Conservation (phyloP, 2,329 filamentous ascomycete species). For the Aspergillus latus region DNA sequence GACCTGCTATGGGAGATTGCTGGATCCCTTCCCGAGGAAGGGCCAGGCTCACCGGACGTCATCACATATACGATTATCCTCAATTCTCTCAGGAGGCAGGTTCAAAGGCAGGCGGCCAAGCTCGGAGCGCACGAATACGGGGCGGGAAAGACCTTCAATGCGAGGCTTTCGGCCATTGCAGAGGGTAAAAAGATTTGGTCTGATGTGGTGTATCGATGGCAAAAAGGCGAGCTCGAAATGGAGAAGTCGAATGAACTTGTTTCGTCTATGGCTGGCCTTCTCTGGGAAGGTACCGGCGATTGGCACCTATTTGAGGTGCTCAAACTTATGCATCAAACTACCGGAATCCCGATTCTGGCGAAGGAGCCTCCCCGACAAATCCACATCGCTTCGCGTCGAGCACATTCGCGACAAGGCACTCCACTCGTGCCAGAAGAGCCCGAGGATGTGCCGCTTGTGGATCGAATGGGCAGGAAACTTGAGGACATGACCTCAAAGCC, state of each 20-base stretch:
- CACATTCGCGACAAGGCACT: neutral
- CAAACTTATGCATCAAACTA: conserved; percentile 75
- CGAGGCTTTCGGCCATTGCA: conserved; percentile 50
- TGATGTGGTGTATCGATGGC: conserved; percentile 76
- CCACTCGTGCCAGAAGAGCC: neutral
- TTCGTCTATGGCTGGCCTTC: conserved; percentile 73
- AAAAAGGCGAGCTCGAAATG: conserved; percentile 64
- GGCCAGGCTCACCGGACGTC: conserved; percentile 63
- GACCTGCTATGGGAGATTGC: conserved; percentile 78
- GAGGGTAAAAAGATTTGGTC: conserved; percentile 77
- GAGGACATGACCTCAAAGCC: neutral
- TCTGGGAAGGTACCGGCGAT: conserved; percentile 63
- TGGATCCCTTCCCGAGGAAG: conserved; percentile 66
- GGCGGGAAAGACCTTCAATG: conserved; percentile 27
- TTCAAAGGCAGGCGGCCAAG: conserved; percentile 32
- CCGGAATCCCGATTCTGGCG: conserved; percentile 61
- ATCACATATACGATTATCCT: conserved; percentile 81
- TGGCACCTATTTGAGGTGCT: conserved; percentile 71
- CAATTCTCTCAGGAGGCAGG: conserved; percentile 65
- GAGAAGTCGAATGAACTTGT: conserved; percentile 70
- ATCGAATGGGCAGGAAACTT: conserved; percentile 24
- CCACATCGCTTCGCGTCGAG: neutral
- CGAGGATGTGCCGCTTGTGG: conserved; percentile 34
- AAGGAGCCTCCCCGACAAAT: conserved; percentile 21
- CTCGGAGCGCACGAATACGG: conserved; percentile 29